phyloP scores from a whole-genome alignment of 148 eudicot genomes.

The Beta vulgaris region DNA sequence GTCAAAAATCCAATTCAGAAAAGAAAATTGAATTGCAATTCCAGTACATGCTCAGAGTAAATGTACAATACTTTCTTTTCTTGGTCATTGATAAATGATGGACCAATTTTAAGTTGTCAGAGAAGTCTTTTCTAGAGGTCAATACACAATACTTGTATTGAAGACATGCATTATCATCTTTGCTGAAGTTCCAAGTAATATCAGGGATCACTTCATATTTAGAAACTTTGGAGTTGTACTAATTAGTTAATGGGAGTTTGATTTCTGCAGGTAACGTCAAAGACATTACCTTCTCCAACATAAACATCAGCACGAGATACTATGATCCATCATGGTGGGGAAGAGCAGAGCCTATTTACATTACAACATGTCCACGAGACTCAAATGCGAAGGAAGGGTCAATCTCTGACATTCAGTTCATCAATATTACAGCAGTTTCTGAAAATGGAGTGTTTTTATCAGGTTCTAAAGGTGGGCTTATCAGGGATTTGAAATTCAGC shows the following conservation, averaged over 20 bases:
- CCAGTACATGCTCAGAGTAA: too few species aligned
- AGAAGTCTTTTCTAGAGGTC: too few species aligned
- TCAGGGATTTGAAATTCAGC: conserved; percentile 51
- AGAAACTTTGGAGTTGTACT: background rate
- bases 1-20: too few species aligned
- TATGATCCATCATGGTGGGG: conserved; percentile 99
- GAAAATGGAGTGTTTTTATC: conserved; percentile 88
- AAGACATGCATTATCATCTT: too few species aligned
- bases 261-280: conserved; percentile 71
- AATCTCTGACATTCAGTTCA: conserved; percentile 60
- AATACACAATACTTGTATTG: too few species aligned
- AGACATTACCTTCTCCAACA: conserved; percentile 90
- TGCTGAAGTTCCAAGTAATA: too few species aligned
- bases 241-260: background rate
- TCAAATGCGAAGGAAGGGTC: conserved; percentile 49
- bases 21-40: too few species aligned
- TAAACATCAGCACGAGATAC: conserved; percentile 84
- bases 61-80: too few species aligned
- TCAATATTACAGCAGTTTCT: conserved; percentile 77
- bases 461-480: conserved; percentile 56
- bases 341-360: conserved; percentile 87
- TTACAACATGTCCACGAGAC: conserved; percentile 81
- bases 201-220: background rate
- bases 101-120: too few species aligned
- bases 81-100: too few species aligned